Base-by-base conservation (phyloP, 1,139 yeast species). In the Lodderomyces jiufengensis region DNA sequence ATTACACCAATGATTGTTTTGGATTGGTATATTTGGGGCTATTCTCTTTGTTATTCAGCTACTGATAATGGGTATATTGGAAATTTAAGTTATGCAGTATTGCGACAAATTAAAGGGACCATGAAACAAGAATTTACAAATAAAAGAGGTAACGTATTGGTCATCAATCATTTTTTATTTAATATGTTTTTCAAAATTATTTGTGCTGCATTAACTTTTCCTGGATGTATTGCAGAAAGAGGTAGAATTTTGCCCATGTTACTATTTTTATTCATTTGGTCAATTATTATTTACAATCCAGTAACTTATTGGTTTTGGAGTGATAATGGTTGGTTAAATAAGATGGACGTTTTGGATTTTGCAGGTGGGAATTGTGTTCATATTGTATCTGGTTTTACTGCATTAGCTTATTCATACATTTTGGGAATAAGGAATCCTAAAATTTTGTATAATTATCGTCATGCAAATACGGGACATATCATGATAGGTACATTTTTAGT, bases 361-460 rank as follows among this genome's bases (percentile, higher is more conserved):
- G 83, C 84, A 1, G 84, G 84, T 3, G 84, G 84, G 2, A 72
- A 74, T 24, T 76, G 80, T 43, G 73, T 78, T n/a, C 84, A 78
- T 49, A 60, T 77, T 29, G 77, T 78, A 1, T 69, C 80, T 36
- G 84, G 84, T 3, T 66, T 73, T 41, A 76, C 80, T 2, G 73
- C 79, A 0, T 59, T 78, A 42, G 81, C 80, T 2, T 80, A 80
- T 49, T 74, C 84, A 12, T 69, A 69, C 47, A 64, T 73, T 29
- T 58, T 80, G 35, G 86, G 86, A 0, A 77, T 78, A 7, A 55
- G 78, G 38, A 66, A 66, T 38, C 65, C 73, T 3, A 59, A 59
- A 39, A 50, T 63, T 5, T 53, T 72, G 18, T 52, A 53, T 41
- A 55, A 70, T 34, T 69, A 70, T 34, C 51, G 70, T 28, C 59